Conservation (phyloP, 768 basidiomycete species). For the Russula foetens region DNA sequence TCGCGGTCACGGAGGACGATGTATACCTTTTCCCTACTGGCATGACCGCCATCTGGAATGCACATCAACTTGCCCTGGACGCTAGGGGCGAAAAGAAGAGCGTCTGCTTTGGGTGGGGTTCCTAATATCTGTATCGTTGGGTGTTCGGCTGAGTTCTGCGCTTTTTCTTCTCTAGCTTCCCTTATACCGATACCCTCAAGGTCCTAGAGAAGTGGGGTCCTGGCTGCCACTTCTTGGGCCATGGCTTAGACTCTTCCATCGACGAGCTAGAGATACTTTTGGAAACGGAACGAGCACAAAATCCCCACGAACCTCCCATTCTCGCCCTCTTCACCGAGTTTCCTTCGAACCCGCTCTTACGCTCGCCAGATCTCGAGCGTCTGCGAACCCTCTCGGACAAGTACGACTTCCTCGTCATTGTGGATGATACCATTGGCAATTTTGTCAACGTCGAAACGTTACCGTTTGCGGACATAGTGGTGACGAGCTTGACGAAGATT, state of each 20-base stretch:
- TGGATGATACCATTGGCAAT: slow-evolving; percentile 95
- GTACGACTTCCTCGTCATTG: slow-evolving; percentile 78
- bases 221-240: slow-evolving; percentile 83
- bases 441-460: slow-evolving; percentile 89
- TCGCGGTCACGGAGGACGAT: slow-evolving; percentile 73
- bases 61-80: slow-evolving; percentile 62
- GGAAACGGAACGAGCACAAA: slow-evolving; percentile 31
- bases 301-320: slow-evolving; percentile 48
- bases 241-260: slow-evolving; percentile 69
- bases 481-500: slow-evolving; percentile 86
- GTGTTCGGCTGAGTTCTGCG: not conserved
- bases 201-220: slow-evolving; percentile 94
- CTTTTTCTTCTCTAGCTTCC: slow-evolving; percentile 50
- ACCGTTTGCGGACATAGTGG: slow-evolving; percentile 81
- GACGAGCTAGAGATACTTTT: slow-evolving; percentile 62
- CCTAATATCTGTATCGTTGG: not conserved
- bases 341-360: slow-evolving; percentile 89
- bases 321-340: slow-evolving; percentile 88
- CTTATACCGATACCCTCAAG: slow-evolving; percentile 93
- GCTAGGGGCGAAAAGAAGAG: slow-evolving; percentile 62
- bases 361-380: slow-evolving; percentile 69
- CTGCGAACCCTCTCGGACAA: slow-evolving; percentile 77
- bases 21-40: slow-evolving; percentile 84
- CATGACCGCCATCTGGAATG: slow-evolving; percentile 93
- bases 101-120: slow-evolving; percentile 83